Conservation (phyloP, 352 stramenopile species). For the Phytophthora rubi region DNA sequence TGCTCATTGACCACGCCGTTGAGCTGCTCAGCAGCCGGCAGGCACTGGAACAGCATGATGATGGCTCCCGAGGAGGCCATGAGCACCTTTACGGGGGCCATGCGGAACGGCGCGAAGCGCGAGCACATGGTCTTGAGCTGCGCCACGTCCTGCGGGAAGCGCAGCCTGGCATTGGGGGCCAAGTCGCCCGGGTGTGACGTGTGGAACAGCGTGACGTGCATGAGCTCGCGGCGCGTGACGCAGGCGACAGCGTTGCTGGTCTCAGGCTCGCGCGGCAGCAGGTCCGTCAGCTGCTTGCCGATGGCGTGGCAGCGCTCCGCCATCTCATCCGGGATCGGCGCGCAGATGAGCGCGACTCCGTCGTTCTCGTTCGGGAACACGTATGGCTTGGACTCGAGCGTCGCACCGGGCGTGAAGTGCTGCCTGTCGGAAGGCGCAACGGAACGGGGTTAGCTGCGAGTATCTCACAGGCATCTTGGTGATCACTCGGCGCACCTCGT, state of each 20-base stretch:
- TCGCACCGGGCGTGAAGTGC: conserved; percentile 40
- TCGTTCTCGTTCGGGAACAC: conserved; percentile 52
- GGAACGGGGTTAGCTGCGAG: background rate
- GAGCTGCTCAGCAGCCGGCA: conserved; percentile 19
- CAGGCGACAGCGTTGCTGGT: conserved; percentile 51
- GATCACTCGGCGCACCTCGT: conserved; percentile 38
- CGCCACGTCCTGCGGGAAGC: conserved; percentile 48
- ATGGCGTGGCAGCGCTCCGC: conserved; percentile 47
- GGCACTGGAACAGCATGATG: conserved; percentile 70
- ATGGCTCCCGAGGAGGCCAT: conserved; percentile 69
- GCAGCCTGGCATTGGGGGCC: conserved; percentile 44
- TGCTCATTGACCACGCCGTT: conserved; percentile 37
- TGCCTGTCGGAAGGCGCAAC: conserved; percentile 23
- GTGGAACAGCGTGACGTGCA: conserved; percentile 86
- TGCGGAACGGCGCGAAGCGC: conserved; percentile 47
- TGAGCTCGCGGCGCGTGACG: conserved; percentile 67
- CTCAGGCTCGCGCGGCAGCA: conserved; percentile 45
- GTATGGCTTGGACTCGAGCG: conserved; percentile 60
- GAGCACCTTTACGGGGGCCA: conserved; percentile 59
- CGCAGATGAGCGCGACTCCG: conserved; percentile 56
- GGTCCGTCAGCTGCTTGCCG: conserved; percentile 48
- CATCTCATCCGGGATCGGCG: conserved; percentile 44
- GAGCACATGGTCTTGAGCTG: conserved; percentile 49
- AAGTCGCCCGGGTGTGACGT: conserved; percentile 74
- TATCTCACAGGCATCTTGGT: background rate